These are phyloP conservation scores for Gossypium aridum DNA, from an alignment of 441 rosid genomes.

Conservation along the genomic window DNA sequence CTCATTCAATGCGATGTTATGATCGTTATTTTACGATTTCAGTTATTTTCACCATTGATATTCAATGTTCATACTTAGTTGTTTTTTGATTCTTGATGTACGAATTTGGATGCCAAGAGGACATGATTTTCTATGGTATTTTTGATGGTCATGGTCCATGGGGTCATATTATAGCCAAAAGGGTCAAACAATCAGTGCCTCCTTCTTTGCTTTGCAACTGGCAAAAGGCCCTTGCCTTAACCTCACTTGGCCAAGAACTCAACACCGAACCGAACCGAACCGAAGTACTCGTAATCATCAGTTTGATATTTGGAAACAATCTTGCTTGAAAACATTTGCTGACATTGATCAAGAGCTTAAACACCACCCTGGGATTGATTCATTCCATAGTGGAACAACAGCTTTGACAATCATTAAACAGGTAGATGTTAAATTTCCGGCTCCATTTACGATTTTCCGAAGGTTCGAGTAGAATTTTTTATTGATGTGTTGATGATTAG, in stretches of 20 bases:
- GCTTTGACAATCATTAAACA: conserved; percentile 71
- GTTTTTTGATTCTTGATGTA: conserved; percentile 11
- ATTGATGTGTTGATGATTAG: conserved; percentile 22
- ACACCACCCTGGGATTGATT: conserved; percentile 45
- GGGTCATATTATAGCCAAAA: conserved; percentile 77
- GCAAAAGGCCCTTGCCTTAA: conserved; percentile 54
- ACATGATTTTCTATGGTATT: conserved; percentile 73
- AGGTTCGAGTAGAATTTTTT: neutral
- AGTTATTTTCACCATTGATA: too few species aligned
- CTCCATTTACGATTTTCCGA: neutral
- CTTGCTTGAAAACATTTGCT: conserved; percentile 62
- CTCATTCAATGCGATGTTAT: too few species aligned
- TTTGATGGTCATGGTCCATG: conserved; percentile 96
- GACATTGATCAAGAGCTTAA: conserved; percentile 64
- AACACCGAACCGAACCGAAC: conserved; percentile 19
- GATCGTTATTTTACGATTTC: too few species aligned
- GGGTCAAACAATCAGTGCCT: conserved; percentile 49
- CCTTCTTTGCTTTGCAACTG: conserved; percentile 65
- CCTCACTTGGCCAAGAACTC: conserved; percentile 31
- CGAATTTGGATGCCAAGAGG: conserved; percentile 93
- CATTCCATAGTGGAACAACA: conserved; percentile 69
- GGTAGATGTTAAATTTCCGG: conserved; percentile 27
- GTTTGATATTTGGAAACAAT: conserved; percentile 68
- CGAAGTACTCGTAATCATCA: conserved; percentile 17
- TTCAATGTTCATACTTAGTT: too few species aligned